A percentile compares a stretch with the other conserved stretches of the same genome.
Conservation (phyloP, 352 stramenopile species). For the Phytophthora pini region DNA sequence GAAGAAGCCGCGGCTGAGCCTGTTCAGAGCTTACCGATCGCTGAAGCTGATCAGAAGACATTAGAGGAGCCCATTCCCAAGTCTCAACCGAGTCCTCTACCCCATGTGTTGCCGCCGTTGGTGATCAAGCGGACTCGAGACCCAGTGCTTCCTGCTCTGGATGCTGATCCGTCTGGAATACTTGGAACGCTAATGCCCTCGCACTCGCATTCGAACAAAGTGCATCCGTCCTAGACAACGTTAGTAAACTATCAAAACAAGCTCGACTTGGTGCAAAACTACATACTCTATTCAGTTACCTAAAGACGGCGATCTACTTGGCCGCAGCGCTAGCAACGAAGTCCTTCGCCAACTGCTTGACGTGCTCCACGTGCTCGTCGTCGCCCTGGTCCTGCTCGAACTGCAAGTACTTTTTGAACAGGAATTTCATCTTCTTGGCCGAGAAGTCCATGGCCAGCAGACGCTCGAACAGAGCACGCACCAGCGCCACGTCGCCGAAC, state of each 20-base stretch:
- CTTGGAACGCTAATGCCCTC: conserved; percentile 11
- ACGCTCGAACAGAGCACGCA: conserved; percentile 91
- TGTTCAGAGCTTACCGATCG: neutral
- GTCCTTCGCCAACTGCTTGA: conserved; percentile 95
- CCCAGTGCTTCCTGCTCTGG: conserved; percentile 8
- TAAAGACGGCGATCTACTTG: conserved; percentile 37
- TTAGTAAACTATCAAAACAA: neutral
- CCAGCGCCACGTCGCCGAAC: conserved; percentile 82
- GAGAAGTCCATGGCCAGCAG: conserved; percentile 95
- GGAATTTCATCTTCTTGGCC: conserved; percentile 98
- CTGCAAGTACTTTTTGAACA: conserved; percentile 97
- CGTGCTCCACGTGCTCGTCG: conserved; percentile 84
- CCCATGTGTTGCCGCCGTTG: conserved; percentile 27
- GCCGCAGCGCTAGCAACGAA: conserved; percentile 88
- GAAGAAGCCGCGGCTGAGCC: neutral
- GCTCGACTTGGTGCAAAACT: conserved; percentile 33
- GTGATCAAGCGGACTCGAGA: conserved; percentile 23
- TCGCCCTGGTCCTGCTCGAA: conserved; percentile 95
- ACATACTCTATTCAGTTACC: conserved; percentile 50
- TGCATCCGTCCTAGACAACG: conserved; percentile 23
- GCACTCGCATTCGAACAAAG: conserved; percentile 36
- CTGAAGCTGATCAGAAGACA: conserved; percentile 3
- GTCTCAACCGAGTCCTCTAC: neutral
- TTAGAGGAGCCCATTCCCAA: conserved; percentile 3
- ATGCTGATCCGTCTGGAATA: conserved; percentile 15